phyloP scores from a whole-genome alignment of 805 yeast genomes.

The Ascoidea tarda region DNA sequence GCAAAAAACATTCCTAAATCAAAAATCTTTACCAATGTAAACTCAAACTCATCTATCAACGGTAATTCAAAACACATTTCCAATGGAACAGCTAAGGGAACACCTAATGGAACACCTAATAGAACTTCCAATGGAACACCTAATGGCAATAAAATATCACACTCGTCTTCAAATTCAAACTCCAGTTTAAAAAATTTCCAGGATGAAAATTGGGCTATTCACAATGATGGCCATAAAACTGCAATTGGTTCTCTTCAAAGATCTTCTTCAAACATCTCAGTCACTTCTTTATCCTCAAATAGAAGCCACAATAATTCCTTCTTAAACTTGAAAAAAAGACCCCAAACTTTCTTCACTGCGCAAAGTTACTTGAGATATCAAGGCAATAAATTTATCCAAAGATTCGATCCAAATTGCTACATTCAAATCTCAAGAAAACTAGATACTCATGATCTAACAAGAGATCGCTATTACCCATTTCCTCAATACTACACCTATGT shows the following conservation, averaged over 20 bases:
- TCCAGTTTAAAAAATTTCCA: not conserved
- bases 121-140: constrained; percentile 9
- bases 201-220: not conserved
- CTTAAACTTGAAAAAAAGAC: constrained; percentile 12
- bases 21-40: constrained; percentile 62
- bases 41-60: constrained; percentile 58
- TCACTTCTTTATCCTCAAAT: not conserved
- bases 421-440: constrained; percentile 85
- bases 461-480: constrained; percentile 35
- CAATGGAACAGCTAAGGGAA: constrained; percentile 7
- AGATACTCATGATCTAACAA: constrained; percentile 87
- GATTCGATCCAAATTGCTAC: constrained; percentile 96
- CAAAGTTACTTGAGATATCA: constrained; percentile 92
- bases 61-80: constrained; percentile 4
- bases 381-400: constrained; percentile 73
- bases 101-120: constrained; percentile 6
- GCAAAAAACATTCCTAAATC: constrained; percentile 10
- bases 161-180: not conserved
- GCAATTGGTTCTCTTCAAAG: not conserved
- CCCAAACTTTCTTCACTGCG: constrained; percentile 72
- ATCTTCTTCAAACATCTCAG: not conserved
- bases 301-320: not conserved
- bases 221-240: not conserved
- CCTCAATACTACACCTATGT: not conserved
- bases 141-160: constrained; percentile 12